These are phyloP conservation scores for Ulota crispa DNA, from an alignment of 225 moss, liverwort and hornwort species.

Conservation along the genomic window DNA sequence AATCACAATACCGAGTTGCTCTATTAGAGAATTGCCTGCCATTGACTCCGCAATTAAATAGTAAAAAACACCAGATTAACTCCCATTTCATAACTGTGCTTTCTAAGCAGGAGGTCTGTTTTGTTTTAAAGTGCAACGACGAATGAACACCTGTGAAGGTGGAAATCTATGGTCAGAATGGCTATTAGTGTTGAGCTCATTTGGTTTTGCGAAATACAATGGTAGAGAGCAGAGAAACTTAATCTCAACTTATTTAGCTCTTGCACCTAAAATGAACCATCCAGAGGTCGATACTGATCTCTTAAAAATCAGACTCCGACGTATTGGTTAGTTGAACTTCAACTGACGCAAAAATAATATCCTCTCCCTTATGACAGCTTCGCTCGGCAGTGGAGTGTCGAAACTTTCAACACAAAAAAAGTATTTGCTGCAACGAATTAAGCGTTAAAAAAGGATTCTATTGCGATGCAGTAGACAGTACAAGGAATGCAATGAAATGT, in stretches of 20 bases:
- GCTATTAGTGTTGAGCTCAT: conserved; percentile 28
- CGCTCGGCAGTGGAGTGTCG: neutral
- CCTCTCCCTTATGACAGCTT: neutral
- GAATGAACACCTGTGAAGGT: conserved; percentile 23
- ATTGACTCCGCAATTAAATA: neutral
- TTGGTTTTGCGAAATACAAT: neutral
- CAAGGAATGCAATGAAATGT: neutral
- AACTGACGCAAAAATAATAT: neutral
- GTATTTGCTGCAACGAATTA: neutral
- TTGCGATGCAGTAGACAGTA: neutral
- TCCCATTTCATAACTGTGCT: neutral
- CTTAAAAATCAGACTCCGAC: neutral
- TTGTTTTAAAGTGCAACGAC: neutral
- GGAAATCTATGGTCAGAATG: conserved; percentile 40
- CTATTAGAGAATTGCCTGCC: neutral
- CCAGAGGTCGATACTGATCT: neutral
- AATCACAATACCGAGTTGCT: neutral
- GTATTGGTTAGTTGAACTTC: neutral
- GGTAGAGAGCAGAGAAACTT: neutral
- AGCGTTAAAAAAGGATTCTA: neutral
- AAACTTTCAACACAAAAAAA: neutral
- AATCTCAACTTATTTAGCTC: neutral
- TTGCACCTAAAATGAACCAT: neutral
- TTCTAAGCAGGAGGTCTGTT: neutral
- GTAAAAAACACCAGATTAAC: neutral